Base-by-base conservation (phyloP, 2,329 filamentous ascomycete genomes). In the Neofusicoccum umdonicola region DNA sequence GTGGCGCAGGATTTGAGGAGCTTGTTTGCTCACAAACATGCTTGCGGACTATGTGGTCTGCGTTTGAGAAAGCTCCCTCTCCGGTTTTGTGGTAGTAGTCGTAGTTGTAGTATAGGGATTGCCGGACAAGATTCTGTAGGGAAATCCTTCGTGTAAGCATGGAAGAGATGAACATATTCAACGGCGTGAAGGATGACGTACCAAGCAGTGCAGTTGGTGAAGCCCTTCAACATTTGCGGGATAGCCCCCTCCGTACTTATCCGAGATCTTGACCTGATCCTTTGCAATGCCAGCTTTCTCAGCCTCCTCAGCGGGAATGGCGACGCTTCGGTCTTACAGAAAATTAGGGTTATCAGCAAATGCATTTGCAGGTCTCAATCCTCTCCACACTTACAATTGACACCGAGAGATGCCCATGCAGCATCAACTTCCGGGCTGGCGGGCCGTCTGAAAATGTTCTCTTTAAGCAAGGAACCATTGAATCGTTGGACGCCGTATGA, bases 121-220 rank as follows among this genome's bases (percentile, higher is more conserved):
- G 83, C 1, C 87, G 83, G 6, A 89, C 70, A 5, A 88, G 78
- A 64, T 89, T 86, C 84, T 82, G 56, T n/a, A 0, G 13, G 7
- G 27, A 34, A 31, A 5, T 31, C 4, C 27, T 31, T 31, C 41
- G 12, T 51, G 11, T 31, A 56, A 13, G 66, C 67, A 13, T 12
- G 17, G 17, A 15, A 8, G n/a, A 41, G 1, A 52, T 1, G 3
- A 9, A 6, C 8, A 48, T 22, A 17, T 11, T 17, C 17, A 17
- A 17, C 17, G 22, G 19, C 2, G 22, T 15, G 5, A 15, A 17
- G 19, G 17, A 51, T 15, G 15, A 39, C 68, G 66, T 74, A 85
- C 84, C 70, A 88, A 69, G 67, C 87, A 89, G 71, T 88, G 84
- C 13, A 86, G 70, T 66, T 86, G 84, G 69, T 86, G 83, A 72